Percentiles rank a stretch among this genome's conserved stretches.
Evolutionary conservation across 768 basidiomycete species (phyloP).

Genomic region (Gymnopilus junonius): DNA sequence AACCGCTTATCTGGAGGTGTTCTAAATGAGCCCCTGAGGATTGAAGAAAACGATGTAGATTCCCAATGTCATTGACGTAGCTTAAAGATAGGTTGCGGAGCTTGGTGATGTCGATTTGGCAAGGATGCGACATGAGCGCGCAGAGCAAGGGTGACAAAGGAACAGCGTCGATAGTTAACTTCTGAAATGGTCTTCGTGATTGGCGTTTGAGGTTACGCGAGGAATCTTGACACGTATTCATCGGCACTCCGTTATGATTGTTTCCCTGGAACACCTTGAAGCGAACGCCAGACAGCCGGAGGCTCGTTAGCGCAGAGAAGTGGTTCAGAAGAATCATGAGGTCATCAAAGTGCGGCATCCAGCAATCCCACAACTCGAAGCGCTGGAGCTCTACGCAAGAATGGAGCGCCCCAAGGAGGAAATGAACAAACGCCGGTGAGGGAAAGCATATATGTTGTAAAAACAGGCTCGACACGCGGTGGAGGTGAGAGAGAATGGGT

Average conservation of each 20-base stretch:
- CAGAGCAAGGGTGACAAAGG: neutral
- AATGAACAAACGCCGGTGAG: neutral
- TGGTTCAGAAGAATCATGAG: neutral
- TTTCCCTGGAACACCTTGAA: neutral
- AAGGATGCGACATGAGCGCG: conserved; percentile 4
- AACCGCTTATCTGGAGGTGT: neutral
- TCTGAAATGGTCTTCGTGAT: neutral
- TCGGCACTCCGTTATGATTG: neutral
- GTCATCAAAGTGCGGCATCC: neutral
- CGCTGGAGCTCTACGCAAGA: neutral
- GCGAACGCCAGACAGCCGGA: neutral
- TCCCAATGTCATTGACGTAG: conserved; percentile 17
- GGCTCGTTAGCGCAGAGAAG: neutral
- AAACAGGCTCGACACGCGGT: conserved; percentile 1
- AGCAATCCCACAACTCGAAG: neutral
- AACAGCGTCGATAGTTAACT: neutral
- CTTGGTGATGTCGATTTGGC: conserved; percentile 9
- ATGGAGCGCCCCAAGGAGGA: neutral
- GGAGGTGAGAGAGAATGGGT: conserved; percentile 8
- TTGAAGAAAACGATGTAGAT: conserved; percentile 16
- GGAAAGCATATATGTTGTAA: neutral
- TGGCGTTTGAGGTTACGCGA: neutral
- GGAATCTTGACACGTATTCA: neutral
- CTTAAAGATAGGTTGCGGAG: conserved; percentile 17
- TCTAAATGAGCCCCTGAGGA: conserved; percentile 14